Evolutionary conservation across 2,329 filamentous ascomycete species (phyloP).

Genomic region (Penicillium freii): DNA sequence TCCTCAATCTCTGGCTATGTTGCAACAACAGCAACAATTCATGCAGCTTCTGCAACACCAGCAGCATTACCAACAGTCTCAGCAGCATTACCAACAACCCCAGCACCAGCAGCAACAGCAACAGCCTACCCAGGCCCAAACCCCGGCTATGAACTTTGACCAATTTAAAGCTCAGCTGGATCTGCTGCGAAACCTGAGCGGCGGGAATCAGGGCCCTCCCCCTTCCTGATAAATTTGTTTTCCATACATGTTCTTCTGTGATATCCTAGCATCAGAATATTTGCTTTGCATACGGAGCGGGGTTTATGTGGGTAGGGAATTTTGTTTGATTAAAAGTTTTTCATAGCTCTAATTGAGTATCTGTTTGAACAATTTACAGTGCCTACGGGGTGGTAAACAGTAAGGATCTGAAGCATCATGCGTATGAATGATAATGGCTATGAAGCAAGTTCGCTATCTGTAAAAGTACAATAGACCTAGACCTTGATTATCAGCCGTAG

Average conservation of each 20-base stretch:
- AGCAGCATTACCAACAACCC: constrained; percentile 26
- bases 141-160: constrained; percentile 38
- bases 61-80: constrained; percentile 23
- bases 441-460: constrained; percentile 6
- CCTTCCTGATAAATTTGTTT: constrained; percentile 22
- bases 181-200: constrained; percentile 39
- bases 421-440: constrained; percentile 6
- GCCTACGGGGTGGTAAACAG: background rate
- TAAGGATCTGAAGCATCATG: background rate
- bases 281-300: constrained; percentile 31
- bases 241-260: constrained; percentile 9
- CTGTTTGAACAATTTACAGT: background rate
- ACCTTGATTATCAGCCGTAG: background rate
- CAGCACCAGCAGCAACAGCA: constrained; percentile 21
- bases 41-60: constrained; percentile 24
- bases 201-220: constrained; percentile 33
- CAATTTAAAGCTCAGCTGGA: constrained; percentile 45
- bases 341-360: constrained; percentile 2
- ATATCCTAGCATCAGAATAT: constrained; percentile 14
- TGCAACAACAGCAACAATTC: constrained; percentile 43
- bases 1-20: constrained; percentile 55
- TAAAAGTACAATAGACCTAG: constrained; percentile 6
- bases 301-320: constrained; percentile 13
- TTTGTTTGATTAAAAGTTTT: constrained; percentile 10
- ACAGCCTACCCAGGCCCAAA: constrained; percentile 23